Evolutionary conservation across 2,329 filamentous ascomycete species (phyloP).

Genomic region (Claviceps sp.): DNA sequence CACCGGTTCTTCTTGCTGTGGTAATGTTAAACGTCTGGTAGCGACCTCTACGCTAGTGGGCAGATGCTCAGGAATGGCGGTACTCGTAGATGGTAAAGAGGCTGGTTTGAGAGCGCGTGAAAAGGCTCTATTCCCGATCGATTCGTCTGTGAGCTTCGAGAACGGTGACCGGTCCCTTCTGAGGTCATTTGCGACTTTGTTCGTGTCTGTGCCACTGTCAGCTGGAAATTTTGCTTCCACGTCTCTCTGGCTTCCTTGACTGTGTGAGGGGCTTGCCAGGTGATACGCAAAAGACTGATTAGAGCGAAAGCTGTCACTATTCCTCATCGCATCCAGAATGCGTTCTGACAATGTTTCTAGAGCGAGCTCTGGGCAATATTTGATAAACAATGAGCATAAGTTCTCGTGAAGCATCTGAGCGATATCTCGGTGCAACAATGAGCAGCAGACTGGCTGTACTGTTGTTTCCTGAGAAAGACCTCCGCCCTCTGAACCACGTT

Average conservation of each 20-base stretch:
- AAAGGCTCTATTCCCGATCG: too few species aligned
- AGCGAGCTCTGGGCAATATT: conserved; percentile 24
- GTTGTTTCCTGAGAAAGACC: conserved; percentile 24
- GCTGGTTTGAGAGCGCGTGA: neutral
- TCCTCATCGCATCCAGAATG: conserved; percentile 25
- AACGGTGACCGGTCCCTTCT: neutral
- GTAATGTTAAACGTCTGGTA: neutral
- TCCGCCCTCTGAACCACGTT: conserved; percentile 23
- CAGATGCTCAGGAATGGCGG: neutral
- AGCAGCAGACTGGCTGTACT: conserved; percentile 32
- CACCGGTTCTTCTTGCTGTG: neutral
- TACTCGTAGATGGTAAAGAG: neutral
- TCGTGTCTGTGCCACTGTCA: neutral
- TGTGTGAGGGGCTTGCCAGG: conserved; percentile 4
- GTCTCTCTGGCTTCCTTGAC: conserved; percentile 9
- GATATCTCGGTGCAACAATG: conserved; percentile 32
- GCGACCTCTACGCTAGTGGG: neutral
- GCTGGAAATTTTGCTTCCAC: conserved; percentile 1
- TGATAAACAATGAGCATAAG: conserved; percentile 37
- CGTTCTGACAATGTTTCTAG: conserved; percentile 32
- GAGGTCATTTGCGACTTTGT: neutral
- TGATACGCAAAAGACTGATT: neutral
- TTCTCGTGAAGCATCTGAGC: conserved; percentile 31
- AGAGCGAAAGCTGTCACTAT: conserved; percentile 4
- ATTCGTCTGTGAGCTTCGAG: neutral